Evolutionary conservation across 768 basidiomycete species (phyloP), one percentile per base, ranked within the genome.

Genomic region (Amanita pallidorosea): DNA sequence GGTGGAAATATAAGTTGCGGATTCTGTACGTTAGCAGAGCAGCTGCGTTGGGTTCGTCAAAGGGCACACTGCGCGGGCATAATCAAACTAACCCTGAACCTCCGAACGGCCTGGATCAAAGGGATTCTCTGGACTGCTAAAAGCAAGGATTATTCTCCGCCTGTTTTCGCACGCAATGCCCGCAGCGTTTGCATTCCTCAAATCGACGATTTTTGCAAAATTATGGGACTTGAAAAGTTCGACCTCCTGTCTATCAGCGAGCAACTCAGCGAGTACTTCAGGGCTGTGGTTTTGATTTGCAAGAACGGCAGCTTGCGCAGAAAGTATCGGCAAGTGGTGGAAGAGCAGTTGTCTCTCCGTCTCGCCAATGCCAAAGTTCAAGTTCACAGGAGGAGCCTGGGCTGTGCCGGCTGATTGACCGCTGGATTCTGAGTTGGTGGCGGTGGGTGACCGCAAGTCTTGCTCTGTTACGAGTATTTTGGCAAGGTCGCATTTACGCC

Each of bases 101-200:
- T 92, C 90, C 1, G 88, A 75, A 37, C 86, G 72, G 37, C 93
- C 94, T 0, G 92, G 72, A 63, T 94, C 88, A 53, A 75, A 79
- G 20, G 75, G 75, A 55, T 78, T 83, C 46, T 72, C 73, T 0
- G 76, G 73, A 6, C 74, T 70, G 1, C 93, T 95, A 67, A 98
- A 97, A 25, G 77, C 81, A 12, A 68, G 67, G 25, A 96, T 72
- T 54, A 93, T 85, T 54, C 91, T 74, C 61, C 80, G 72, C 53
- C 87, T 73, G 64, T 96, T 97, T 67, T 92, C 89, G 59, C 76
- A 88, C 46, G 88, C 80, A 54, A 97, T 81, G n/a, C 90, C 91
- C 27, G 67, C 71, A 25, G 90, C 87, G 57, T 86, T 88, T 15
- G 95, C 86, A 60, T 98, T 97, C 55, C 84, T 72, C 58, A 98